These are phyloP conservation scores for Lactarius hengduanensis DNA, from an alignment of 768 basidiomycete species.

Conservation along the genomic window DNA sequence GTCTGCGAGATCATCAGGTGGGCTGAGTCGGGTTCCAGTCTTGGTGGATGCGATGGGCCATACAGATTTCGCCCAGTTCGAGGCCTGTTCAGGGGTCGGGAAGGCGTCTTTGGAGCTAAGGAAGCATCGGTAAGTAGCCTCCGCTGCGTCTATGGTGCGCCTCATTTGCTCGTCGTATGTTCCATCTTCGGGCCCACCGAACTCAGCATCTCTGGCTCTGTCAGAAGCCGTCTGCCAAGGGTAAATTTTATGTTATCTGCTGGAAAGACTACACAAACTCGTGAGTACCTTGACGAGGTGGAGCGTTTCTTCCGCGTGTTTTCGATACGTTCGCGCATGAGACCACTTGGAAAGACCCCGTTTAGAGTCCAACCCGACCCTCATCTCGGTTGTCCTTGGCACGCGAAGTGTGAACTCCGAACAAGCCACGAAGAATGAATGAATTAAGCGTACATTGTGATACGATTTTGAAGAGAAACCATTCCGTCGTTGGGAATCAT, in stretches of 20 bases:
- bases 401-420: not conserved
- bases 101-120: constrained; percentile 12
- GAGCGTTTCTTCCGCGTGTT: constrained; percentile 13
- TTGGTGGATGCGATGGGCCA: constrained; percentile 17
- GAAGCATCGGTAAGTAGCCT: constrained; percentile 14
- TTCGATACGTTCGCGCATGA: constrained; percentile 10
- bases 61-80: constrained; percentile 5
- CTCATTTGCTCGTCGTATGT: not conserved
- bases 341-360: not conserved
- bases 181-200: not conserved
- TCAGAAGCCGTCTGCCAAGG: constrained; percentile 9
- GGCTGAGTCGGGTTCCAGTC: not conserved
- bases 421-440: not conserved
- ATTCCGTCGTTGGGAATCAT: not conserved
- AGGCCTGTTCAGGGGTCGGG: constrained; percentile 8
- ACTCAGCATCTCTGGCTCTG: constrained; percentile 9
- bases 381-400: constrained; percentile 2
- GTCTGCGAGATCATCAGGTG: constrained; percentile 1
- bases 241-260: not conserved
- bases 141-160: not conserved
- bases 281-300: constrained; percentile 9
- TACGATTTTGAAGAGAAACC: constrained; percentile 7
- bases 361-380: constrained; percentile 4
- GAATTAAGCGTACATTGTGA: not conserved
- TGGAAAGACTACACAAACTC: not conserved